Percentiles rank a stretch among this genome's conserved stretches.
phyloP scores from a whole-genome alignment of 345 rosid genomes.

The Melaleuca quinquenervia region DNA sequence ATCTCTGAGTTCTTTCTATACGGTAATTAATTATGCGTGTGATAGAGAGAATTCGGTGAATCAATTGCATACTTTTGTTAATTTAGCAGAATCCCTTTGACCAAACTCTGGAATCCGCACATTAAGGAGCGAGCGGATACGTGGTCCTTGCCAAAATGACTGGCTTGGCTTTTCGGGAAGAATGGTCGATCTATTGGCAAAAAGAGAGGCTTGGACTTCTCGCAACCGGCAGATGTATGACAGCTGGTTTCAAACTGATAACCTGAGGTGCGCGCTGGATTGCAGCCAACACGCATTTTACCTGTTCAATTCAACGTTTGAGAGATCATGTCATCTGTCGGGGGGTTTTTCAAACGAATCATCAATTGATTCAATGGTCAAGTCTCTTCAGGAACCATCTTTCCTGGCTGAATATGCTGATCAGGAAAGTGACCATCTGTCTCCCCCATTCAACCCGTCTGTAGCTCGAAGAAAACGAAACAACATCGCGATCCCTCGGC shows the following conservation, averaged over 20 bases:
- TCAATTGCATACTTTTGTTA: neutral
- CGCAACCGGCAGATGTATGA: neutral
- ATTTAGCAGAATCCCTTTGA: neutral
- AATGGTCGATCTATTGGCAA: neutral
- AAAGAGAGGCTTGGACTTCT: neutral
- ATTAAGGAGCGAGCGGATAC: neutral
- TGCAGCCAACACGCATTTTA: neutral
- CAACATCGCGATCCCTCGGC: neutral
- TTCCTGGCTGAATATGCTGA: neutral
- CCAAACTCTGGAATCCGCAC: neutral
- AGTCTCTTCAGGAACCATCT: neutral
- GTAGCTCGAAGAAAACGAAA: neutral
- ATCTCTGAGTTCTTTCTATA: neutral
- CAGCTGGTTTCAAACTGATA: neutral
- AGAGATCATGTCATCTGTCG: neutral
- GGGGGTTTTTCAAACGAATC: neutral
- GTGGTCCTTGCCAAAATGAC: neutral
- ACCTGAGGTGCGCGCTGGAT: neutral
- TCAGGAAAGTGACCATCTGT: neutral
- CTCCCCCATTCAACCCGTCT: neutral
- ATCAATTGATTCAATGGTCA: neutral
- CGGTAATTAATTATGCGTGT: accelerated
- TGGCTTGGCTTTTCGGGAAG: neutral
- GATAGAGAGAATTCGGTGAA: neutral
- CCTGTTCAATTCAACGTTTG: neutral